Conservation (phyloP, 2,329 filamentous ascomycete species). For the Fusarium xylarioides region DNA sequence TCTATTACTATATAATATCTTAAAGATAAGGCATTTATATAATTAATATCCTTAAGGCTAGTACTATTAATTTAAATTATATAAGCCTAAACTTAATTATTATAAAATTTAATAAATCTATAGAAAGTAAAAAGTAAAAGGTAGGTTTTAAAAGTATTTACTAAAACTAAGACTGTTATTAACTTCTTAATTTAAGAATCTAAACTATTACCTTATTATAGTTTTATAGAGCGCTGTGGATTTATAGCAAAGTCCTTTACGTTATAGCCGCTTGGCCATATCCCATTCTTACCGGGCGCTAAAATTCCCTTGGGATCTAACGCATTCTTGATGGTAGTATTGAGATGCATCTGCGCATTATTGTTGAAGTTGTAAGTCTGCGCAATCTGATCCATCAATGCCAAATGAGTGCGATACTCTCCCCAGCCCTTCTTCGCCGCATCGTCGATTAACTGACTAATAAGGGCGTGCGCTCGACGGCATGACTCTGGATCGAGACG, state of each 20-base stretch:
- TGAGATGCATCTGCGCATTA: slow-evolving; percentile 25
- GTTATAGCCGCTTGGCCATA: slow-evolving; percentile 21
- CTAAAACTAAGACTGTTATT: background rate
- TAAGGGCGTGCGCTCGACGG: slow-evolving; percentile 11
- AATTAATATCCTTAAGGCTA: too few species aligned
- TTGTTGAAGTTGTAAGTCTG: slow-evolving; percentile 31
- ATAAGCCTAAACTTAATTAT: too few species aligned
- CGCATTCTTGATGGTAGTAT: slow-evolving; percentile 15
- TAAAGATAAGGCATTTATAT: too few species aligned
- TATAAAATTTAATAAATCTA: too few species aligned
- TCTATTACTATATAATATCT: too few species aligned
- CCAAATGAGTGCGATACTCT: slow-evolving; percentile 32
- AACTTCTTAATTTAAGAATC: background rate
- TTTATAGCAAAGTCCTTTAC: background rate
- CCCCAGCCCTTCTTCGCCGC: slow-evolving; percentile 26
- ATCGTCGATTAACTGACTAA: slow-evolving; percentile 20
- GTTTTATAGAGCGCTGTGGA: background rate
- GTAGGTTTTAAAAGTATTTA: background rate
- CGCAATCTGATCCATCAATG: slow-evolving; percentile 29
- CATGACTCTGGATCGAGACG: slow-evolving; percentile 18
- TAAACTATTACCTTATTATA: background rate
- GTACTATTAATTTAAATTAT: too few species aligned
- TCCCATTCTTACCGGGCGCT: slow-evolving; percentile 26
- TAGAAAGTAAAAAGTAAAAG: too few species aligned
- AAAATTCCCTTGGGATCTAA: slow-evolving; percentile 32